These are phyloP conservation scores for Gossypium longicalyx DNA, from an alignment of 345 rosid species.

Conservation along the genomic window DNA sequence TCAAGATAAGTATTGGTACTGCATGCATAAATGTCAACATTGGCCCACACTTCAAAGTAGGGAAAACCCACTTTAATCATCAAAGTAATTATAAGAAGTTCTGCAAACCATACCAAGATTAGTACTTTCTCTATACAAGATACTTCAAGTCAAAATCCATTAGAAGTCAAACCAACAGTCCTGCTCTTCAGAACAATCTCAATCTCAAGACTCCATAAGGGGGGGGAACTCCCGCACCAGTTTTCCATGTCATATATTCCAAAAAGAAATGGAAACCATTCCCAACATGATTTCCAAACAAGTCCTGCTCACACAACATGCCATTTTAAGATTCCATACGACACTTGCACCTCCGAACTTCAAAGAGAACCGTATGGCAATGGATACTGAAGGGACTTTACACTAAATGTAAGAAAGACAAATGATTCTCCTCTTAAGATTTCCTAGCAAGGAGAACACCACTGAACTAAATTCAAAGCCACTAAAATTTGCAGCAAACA, in stretches of 20 bases:
- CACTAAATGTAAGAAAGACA: background rate
- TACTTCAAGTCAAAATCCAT: slow-evolving; percentile 2
- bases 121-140: background rate
- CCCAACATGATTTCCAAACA: background rate
- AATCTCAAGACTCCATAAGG: background rate
- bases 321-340: background rate
- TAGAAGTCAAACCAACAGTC: background rate
- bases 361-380: background rate
- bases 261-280: background rate
- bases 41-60: background rate
- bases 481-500: background rate
- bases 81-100: background rate
- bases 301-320: background rate
- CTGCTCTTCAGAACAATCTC: background rate
- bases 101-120: background rate
- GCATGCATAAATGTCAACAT: background rate
- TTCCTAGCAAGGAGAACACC: background rate
- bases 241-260: background rate
- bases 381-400: background rate
- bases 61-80: background rate
- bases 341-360: slow-evolving; percentile 8
- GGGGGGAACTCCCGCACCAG: background rate
- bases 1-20: background rate
- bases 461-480: background rate
- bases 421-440: background rate